phyloP scores from a whole-genome alignment of 2,329 filamentous ascomycete genomes.

The Uncinocarpus reesii region DNA sequence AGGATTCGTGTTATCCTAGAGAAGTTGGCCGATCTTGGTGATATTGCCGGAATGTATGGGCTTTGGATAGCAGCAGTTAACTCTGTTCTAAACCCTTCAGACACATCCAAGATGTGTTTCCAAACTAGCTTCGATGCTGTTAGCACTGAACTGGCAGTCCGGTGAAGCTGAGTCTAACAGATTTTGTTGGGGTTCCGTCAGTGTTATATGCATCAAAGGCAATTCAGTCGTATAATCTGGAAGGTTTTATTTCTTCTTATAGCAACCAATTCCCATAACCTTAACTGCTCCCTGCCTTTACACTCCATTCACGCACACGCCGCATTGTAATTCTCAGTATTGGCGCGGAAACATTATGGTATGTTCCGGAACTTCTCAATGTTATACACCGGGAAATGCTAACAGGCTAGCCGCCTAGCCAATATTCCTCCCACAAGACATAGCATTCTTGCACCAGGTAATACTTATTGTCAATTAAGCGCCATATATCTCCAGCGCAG shows the following conservation, averaged over 20 bases:
- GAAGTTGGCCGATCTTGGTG: slow-evolving; percentile 17
- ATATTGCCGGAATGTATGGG: slow-evolving; percentile 1
- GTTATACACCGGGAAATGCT: neutral
- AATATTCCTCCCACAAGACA: neutral
- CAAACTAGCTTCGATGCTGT: neutral
- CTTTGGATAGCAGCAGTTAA: slow-evolving; percentile 18
- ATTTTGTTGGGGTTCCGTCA: neutral
- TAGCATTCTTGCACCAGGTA: no score
- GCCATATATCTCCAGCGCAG: no score
- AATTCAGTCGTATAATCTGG: neutral
- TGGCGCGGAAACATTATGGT: neutral
- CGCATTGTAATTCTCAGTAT: neutral
- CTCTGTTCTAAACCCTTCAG: slow-evolving; percentile 17
- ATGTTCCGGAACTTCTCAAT: neutral
- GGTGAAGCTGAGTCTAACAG: neutral
- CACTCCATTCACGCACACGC: neutral
- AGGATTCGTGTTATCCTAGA: slow-evolving; percentile 22
- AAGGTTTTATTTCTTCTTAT: neutral
- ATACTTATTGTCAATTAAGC: no score
- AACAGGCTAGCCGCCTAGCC: neutral
- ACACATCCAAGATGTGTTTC: neutral
- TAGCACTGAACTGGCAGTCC: neutral
- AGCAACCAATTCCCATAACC: neutral
- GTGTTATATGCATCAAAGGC: neutral
- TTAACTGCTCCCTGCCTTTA: neutral